Evolutionary conservation across 2,329 filamentous ascomycete genomes (phyloP), one percentile per base, ranked within the genome.

Genomic region (Cladosporium halotolerans): DNA sequence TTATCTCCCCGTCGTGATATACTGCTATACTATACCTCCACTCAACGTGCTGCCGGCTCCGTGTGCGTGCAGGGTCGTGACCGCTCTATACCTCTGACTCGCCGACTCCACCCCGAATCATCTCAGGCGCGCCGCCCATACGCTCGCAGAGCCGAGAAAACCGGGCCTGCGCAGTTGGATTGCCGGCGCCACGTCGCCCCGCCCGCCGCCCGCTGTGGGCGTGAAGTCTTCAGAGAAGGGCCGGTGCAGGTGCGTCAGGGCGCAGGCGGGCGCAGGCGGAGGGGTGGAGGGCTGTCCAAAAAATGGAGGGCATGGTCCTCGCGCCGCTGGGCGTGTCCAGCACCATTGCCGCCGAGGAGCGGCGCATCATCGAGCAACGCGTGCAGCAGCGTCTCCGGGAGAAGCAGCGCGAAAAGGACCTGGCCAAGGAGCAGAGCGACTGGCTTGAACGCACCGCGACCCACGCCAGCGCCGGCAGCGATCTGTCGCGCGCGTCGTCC

Each of bases 381-480:
- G 40, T 51, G n/a, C 40, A 38, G 32, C 28, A 51, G 40, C 48
- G 48, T 2, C 32, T 51, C 9, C 28, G 11, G 3, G 48, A 51
- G 18, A 51, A 51, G 32, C 48, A 51, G 48, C 48, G 48, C 10
- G 48, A 28, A 11, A 18, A 14, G 31, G 48, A 51, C 16, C 42
- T 51, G 13, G 48, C 38, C 11, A 32, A 40, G 11, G 48, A 51
- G 32, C 48, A 43, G 38, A 34, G n/a, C 16, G 48, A 51, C 48
- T 51, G 48, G 48, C 48, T 51, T 10, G 48, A 51, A 28, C 16
- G 33, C 14, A 51, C 48, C 16, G 31, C 40, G 28, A 44, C 40
- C 14, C 23, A 44, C 39, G 40, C 13, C 28, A 44, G 16, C 13
- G n/a, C 14, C 38, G 31, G 28, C 39, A 42, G 19, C 16, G 42